Percentiles rank a stretch among this genome's conserved stretches.
These are phyloP conservation scores for Logfia minima DNA, from an alignment of 129 eudicot species.

Conservation along the genomic window DNA sequence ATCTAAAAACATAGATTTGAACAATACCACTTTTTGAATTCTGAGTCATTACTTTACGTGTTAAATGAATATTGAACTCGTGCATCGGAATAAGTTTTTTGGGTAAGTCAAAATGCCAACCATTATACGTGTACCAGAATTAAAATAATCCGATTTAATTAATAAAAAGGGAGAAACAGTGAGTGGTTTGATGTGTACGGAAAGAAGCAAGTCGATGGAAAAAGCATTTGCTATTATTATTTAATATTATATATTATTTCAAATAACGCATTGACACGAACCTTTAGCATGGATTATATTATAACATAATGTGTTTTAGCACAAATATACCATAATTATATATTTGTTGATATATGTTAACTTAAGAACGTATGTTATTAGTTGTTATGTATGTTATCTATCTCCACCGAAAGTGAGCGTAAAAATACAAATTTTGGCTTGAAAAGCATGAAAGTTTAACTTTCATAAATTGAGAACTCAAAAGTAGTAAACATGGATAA, in stretches of 20 bases:
- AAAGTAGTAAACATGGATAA: no score
- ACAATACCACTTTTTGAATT: conserved; percentile 25
- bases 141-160: neutral
- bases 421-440: no score
- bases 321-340: neutral
- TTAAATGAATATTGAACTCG: conserved; percentile 34
- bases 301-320: neutral
- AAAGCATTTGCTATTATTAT: neutral
- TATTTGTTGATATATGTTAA: neutral
- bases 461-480: no score
- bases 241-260: neutral
- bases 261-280: no score
- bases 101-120: conserved; percentile 37
- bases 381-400: no score
- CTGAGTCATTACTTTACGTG: conserved; percentile 30
- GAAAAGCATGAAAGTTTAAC: no score
- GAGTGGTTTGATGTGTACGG: conserved; percentile 34
- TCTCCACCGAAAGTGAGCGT: no score
- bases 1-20: conserved; percentile 29
- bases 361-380: no score
- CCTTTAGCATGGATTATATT: no score
- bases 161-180: neutral
- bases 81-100: conserved; percentile 9
- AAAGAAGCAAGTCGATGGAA: conserved; percentile 11
- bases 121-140: neutral